These are phyloP conservation scores for Ceratocystis huliohia DNA, from an alignment of 2,329 filamentous ascomycete species.

Conservation along the genomic window DNA sequence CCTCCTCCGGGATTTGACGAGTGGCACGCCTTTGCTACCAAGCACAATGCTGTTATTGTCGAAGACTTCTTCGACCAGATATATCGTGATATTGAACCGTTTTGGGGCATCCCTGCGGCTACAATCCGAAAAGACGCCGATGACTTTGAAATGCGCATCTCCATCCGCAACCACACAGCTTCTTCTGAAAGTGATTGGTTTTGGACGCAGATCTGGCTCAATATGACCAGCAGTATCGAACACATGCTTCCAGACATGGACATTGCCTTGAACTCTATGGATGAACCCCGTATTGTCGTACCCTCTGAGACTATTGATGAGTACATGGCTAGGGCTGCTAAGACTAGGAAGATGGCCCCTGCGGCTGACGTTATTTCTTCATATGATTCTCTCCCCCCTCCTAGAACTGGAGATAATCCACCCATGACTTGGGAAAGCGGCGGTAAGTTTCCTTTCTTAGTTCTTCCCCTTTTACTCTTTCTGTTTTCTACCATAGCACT, in stretches of 20 bases:
- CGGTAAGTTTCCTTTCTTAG: conserved; percentile 29
- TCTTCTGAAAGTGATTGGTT: conserved; percentile 42
- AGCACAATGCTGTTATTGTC: conserved; percentile 42
- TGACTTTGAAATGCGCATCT: conserved; percentile 49
- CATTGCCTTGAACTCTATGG: conserved; percentile 53
- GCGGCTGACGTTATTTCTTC: conserved; percentile 34
- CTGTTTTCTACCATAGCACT: neutral
- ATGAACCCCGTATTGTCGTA: conserved; percentile 52
- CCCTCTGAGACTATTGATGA: conserved; percentile 49
- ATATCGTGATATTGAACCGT: conserved; percentile 47
- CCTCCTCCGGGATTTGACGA: conserved; percentile 51
- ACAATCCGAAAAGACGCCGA: conserved; percentile 40
- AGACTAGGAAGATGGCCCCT: conserved; percentile 34
- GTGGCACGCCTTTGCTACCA: conserved; percentile 44
- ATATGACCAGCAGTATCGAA: conserved; percentile 41
- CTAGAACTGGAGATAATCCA: conserved; percentile 25
- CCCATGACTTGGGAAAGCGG: conserved; percentile 39
- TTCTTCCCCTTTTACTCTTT: neutral
- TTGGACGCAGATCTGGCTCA: conserved; percentile 45
- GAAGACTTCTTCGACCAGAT: conserved; percentile 54
- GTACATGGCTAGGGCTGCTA: conserved; percentile 41
- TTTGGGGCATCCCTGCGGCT: conserved; percentile 40
- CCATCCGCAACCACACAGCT: conserved; percentile 41
- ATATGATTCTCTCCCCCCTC: conserved; percentile 34
- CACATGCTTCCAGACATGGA: conserved; percentile 53